Evolutionary conservation across 306 rosid genomes (phyloP), one percentile per base, ranked within the genome.

Genomic region (Lathyrus aphaca): DNA sequence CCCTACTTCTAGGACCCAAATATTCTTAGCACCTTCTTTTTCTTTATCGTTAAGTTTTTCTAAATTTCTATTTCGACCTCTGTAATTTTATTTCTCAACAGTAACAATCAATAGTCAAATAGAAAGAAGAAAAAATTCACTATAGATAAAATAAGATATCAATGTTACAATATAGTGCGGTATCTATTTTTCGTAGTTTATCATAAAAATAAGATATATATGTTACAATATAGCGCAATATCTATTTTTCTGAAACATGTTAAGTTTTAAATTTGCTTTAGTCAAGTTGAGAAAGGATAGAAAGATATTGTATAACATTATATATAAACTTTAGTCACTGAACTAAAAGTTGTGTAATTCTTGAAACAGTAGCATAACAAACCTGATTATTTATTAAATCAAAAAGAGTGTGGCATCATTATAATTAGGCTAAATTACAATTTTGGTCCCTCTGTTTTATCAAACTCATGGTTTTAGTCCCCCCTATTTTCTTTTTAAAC

Each of bases 361-460:
- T 42, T 32, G 66, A 68, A 71, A 63, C 45, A 59, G 14, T 35
- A 14, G 27, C 29, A 10, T 45, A 46, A 78, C 89, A 10, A 39
- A 90, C 98, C 98, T 90, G 98, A 77, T 82, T 88, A 82, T 86
- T 94, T 77, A 90, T 83, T 80, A 94, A 90, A 82, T 86, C 89
- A 82, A 86, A 90, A 64, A 94, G 86, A 75, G 86, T 80, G 48
- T 85, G 85, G 61, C 96, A 94, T 81, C n/a, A n/a, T n/a, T n/a
- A n/a, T n/a, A n/a, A n/a, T n/a, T n/a, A n/a, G n/a, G n/a, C n/a
- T n/a, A n/a, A n/a, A n/a, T n/a, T n/a, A n/a, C n/a, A n/a, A n/a
- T n/a, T n/a, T n/a, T n/a, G n/a, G n/a, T n/a, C n/a, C n/a, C n/a
- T n/a, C n/a, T n/a, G n/a, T n/a, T n/a, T n/a, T n/a, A n/a, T n/a